Percentiles rank a stretch among this genome's conserved stretches.
phyloP scores from a whole-genome alignment of 257 asterid genomes.

The Gentiana macrophylla region DNA sequence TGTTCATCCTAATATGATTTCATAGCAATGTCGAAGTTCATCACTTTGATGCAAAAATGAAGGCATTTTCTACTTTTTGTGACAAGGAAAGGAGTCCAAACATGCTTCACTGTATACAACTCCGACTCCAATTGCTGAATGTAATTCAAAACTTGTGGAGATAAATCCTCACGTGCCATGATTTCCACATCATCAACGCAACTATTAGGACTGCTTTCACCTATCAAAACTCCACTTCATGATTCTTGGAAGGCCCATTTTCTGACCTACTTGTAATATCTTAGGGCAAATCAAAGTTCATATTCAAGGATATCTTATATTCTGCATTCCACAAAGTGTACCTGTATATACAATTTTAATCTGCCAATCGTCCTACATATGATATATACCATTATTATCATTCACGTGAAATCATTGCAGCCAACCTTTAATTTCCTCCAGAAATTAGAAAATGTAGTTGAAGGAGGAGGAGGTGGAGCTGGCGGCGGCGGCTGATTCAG shows the following conservation, averaged over 20 bases:
- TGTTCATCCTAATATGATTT: too few relatives aligned
- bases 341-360: conserved; percentile 19
- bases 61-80: too few relatives aligned
- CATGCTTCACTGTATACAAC: conserved; percentile 62
- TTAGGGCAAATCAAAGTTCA: conserved; percentile 54
- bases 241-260: conserved; percentile 25
- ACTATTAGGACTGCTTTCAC: conserved; percentile 20
- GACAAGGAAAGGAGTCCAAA: conserved; percentile 6
- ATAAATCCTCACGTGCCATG: conserved; percentile 28
- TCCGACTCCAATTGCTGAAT: conserved; percentile 64
- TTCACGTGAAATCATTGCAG: too few relatives aligned
- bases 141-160: conserved; percentile 51
- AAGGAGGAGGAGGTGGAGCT: too few relatives aligned
- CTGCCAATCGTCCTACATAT: too few relatives aligned
- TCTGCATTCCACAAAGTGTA: conserved; percentile 98
- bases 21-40: too few relatives aligned
- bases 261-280: conserved; percentile 19
- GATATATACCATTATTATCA: too few relatives aligned
- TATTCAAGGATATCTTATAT: conserved; percentile 76
- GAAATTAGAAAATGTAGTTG: too few relatives aligned
- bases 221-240: conserved; percentile 25
- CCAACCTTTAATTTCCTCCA: too few relatives aligned
- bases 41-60: too few relatives aligned
- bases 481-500: too few relatives aligned
- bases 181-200: conserved; percentile 25